A percentile compares a stretch with the other conserved stretches of the same genome.
Evolutionary conservation across 208 protist species (phyloP).

Genomic region (Crithidia sp.): DNA sequence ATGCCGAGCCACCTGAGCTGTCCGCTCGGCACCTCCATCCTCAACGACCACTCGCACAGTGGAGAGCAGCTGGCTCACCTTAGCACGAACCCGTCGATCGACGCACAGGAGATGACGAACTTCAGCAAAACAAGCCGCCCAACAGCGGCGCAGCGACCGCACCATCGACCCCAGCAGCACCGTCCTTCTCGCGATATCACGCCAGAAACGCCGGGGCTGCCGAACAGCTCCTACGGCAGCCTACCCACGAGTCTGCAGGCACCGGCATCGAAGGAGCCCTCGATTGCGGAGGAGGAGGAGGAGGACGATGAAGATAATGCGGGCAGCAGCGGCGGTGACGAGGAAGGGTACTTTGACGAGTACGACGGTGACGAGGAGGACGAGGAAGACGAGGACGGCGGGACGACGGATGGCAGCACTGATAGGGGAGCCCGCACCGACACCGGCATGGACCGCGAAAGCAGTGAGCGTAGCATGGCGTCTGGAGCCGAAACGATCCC

Average conservation of each 20-base stretch:
- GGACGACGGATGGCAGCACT: neutral
- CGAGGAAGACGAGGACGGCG: neutral
- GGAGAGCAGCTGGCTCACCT: neutral
- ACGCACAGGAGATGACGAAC: neutral
- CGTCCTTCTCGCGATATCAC: too few relatives aligned
- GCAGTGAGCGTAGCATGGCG: neutral
- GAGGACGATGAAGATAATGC: neutral
- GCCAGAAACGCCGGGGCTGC: neutral
- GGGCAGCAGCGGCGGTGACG: neutral
- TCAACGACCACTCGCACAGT: constrained; percentile 7
- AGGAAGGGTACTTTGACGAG: neutral
- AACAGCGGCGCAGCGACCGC: neutral
- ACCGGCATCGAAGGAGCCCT: neutral
- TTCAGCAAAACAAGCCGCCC: constrained; percentile 3
- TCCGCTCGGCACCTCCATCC: neutral
- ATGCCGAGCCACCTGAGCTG: constrained; percentile 18
- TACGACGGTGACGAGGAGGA: neutral
- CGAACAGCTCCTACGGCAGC: neutral
- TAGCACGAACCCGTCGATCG: neutral
- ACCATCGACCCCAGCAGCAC: neutral
- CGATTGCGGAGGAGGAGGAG: neutral
- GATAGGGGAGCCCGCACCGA: neutral
- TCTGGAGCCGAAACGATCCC: constrained; percentile 10
- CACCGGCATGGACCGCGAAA: neutral
- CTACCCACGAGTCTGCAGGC: neutral